Conservation (phyloP, 1,139 yeast genomes). For the Meyerozyma elateridarum region DNA sequence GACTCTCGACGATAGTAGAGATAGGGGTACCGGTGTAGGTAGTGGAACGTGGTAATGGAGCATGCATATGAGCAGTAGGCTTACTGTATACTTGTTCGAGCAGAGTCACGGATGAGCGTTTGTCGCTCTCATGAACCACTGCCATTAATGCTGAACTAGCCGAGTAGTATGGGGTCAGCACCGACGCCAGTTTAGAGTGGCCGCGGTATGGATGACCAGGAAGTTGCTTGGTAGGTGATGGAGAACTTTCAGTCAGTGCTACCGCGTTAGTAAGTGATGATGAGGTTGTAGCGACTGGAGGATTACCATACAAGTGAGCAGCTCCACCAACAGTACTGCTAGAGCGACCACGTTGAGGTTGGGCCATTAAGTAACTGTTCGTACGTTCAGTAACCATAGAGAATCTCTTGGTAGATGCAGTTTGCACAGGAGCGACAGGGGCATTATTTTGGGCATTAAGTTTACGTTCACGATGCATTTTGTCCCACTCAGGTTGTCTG, state of each 20-base stretch:
- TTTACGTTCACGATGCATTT: slow-evolving; percentile 33
- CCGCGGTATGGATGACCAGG: slow-evolving; percentile 18
- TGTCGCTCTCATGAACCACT: slow-evolving; percentile 44
- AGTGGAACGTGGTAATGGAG: slow-evolving; percentile 32
- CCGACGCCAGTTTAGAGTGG: slow-evolving; percentile 33
- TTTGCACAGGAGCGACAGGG: slow-evolving; percentile 7
- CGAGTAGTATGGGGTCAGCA: slow-evolving; percentile 35
- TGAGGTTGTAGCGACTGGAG: slow-evolving; percentile 51
- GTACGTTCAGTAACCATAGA: slow-evolving; percentile 45
- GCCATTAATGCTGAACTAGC: slow-evolving; percentile 68
- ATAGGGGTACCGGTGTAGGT: slow-evolving; percentile 40
- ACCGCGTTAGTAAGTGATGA: slow-evolving; percentile 48
- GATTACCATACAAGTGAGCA: slow-evolving; percentile 35
- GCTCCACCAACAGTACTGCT: slow-evolving; percentile 24
- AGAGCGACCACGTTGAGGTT: slow-evolving; percentile 11
- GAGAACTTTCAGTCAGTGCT: slow-evolving; percentile 17
- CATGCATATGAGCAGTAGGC: slow-evolving; percentile 12
- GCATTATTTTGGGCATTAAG: slow-evolving; percentile 11
- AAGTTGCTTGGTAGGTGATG: slow-evolving; percentile 20
- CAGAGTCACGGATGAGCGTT: slow-evolving; percentile 18
- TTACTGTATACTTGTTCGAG: slow-evolving; percentile 11
- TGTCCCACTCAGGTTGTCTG: slow-evolving; percentile 89
- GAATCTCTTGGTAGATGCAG: slow-evolving; percentile 30
- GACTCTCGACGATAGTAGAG: slow-evolving; percentile 46
- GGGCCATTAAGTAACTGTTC: slow-evolving; percentile 29